A percentile compares a stretch with the other conserved stretches of the same genome.
These are phyloP conservation scores for Coccinonectria pachysandricola DNA, from an alignment of 2,329 filamentous ascomycete species.

Conservation along the genomic window DNA sequence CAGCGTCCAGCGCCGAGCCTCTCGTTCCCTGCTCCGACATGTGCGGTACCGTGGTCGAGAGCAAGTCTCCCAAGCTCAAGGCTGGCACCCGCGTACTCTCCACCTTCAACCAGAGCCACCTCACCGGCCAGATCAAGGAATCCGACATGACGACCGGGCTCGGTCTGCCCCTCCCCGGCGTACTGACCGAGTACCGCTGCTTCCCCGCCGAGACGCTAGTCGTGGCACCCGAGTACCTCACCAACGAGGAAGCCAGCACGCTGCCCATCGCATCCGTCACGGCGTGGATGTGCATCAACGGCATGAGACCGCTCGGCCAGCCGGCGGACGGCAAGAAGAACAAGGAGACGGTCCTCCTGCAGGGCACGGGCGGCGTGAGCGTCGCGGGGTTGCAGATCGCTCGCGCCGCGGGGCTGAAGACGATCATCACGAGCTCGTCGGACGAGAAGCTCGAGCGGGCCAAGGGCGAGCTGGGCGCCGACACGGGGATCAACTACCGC, in stretches of 20 bases:
- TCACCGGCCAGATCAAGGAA: slow-evolving; percentile 48
- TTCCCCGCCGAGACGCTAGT: slow-evolving; percentile 48
- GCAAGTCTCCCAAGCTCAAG: slow-evolving; percentile 32
- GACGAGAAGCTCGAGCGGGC: slow-evolving; percentile 40
- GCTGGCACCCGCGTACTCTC: slow-evolving; percentile 56
- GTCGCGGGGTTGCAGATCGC: slow-evolving; percentile 44
- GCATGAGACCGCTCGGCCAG: slow-evolving; percentile 43
- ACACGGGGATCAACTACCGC: slow-evolving; percentile 43
- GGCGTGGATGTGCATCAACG: slow-evolving; percentile 56
- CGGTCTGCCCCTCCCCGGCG: slow-evolving; percentile 49
- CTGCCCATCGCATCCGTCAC: slow-evolving; percentile 53
- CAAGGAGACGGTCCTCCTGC: slow-evolving; percentile 33
- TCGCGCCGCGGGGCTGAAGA: slow-evolving; percentile 38
- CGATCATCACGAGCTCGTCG: slow-evolving; percentile 44
- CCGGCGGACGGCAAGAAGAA: slow-evolving; percentile 19
- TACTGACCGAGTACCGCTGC: slow-evolving; percentile 48
- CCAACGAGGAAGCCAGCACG: slow-evolving; percentile 48
- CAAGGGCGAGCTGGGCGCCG: slow-evolving; percentile 36
- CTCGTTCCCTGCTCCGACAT: slow-evolving; percentile 62
- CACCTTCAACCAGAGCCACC: slow-evolving; percentile 49
- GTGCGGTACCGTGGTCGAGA: slow-evolving; percentile 50
- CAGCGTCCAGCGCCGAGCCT: slow-evolving; percentile 27
- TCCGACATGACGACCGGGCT: slow-evolving; percentile 46
- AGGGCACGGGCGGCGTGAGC: slow-evolving; percentile 45
- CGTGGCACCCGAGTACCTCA: slow-evolving; percentile 44